Evolutionary conservation across 768 basidiomycete species (phyloP), one percentile per base, ranked within the genome.

Genomic region (Jaapia argillacea): DNA sequence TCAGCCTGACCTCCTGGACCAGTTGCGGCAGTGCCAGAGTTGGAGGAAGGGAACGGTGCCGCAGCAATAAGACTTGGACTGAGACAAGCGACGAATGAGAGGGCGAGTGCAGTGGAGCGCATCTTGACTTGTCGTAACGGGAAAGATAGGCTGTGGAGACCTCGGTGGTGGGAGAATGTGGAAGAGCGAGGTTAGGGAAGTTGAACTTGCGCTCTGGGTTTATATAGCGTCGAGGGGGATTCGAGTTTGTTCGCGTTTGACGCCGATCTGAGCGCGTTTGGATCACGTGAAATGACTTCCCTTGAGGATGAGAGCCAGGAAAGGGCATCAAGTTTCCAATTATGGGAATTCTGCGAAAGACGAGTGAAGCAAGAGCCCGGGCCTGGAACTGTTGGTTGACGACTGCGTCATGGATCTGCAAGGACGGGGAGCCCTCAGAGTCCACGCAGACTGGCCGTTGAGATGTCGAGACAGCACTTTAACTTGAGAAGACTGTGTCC

Each of bases 21-120:
- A 38, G 37, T 38, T 13, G 21, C 37, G 22, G 37, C 37, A 38
- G 21, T 13, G 21, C 37, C 10, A 7, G 10, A 7, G 37, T 10
- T 21, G n/a, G n/a, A n/a, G 37, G 37, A 7, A 7, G 37, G 37
- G 37, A 52, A 18, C 13, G 54, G 50, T 1, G 47, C 45, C 21
- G 41, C 45, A 31, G 35, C 38, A 18, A 50, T 51, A 27, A 58
- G 42, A 4, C 41, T 40, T 4, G 56, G 49, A 47, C 48, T 56
- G 45, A 56, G 49, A 10, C 44, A 48, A 16, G 54, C 53, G 36
- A 48, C 49, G 36, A 59, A 24, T 20, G 53, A 51, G 41, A 54
- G 45, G 36, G 53, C 49, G 50, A 59, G 38, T 39, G 48, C 46
- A 38, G 51, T 51, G 37, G 55, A 51, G 31, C 56, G 58, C 58